Percentiles rank a stretch among this genome's conserved stretches.
Conservation (phyloP, 768 basidiomycete genomes). For the Panus rudis region DNA sequence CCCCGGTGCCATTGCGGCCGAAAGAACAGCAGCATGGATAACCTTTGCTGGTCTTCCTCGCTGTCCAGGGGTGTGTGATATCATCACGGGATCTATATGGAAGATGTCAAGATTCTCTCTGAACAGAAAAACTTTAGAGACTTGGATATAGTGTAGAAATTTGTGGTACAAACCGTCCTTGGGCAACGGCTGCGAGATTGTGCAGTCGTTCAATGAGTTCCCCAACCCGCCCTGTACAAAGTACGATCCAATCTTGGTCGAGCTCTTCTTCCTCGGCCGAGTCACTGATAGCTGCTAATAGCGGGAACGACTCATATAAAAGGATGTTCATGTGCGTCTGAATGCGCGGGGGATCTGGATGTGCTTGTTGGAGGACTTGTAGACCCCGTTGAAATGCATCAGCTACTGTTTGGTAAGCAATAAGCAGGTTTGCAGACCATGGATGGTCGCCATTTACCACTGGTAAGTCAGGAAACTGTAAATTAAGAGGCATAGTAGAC, state of each 20-base stretch:
- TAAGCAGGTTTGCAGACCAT: too few species aligned
- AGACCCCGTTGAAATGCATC: too few species aligned
- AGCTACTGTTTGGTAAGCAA: too few species aligned
- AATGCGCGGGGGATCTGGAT: too few species aligned
- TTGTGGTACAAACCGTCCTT: not conserved
- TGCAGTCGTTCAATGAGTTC: not conserved
- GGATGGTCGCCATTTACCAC: not conserved
- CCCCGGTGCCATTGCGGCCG: not conserved
- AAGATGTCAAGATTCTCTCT: not conserved
- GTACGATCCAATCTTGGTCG: too few species aligned
- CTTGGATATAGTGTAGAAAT: not conserved
- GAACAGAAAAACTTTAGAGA: not conserved
- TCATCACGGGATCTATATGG: not conserved
- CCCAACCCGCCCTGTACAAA: not conserved
- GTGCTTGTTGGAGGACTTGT: too few species aligned
- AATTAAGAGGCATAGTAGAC: too few species aligned
- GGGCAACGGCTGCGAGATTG: not conserved
- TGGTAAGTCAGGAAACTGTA: not conserved
- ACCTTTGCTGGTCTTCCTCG: not conserved
- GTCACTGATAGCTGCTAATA: too few species aligned
- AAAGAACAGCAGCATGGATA: not conserved
- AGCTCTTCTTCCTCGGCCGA: too few species aligned
- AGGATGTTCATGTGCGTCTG: too few species aligned
- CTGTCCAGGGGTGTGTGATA: not conserved
- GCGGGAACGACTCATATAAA: too few species aligned